phyloP scores from a whole-genome alignment of 1,284 basidiomycete genomes.

The Mycosarcoma mackinlayi region DNA sequence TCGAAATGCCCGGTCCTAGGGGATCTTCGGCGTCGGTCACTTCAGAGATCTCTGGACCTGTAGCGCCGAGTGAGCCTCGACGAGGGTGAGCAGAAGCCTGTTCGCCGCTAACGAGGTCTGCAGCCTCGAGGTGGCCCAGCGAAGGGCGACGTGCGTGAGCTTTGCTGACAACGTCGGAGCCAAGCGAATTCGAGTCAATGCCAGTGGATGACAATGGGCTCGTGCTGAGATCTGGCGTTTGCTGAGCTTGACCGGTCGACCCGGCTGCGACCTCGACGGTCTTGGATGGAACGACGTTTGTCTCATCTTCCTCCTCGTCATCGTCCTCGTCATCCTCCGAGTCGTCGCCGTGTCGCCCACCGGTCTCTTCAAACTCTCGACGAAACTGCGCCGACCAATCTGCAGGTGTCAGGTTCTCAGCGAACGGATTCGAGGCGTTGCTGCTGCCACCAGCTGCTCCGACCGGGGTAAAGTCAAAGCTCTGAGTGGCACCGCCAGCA shows the following conservation, averaged over 20 bases:
- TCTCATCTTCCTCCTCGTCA: constrained; percentile 31
- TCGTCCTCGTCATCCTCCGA: constrained; percentile 54
- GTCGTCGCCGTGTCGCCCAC: constrained; percentile 39
- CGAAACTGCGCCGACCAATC: constrained; percentile 66
- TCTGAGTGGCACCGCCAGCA: constrained; percentile 14
- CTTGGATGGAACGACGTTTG: neutral
- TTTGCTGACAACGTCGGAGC: constrained; percentile 32
- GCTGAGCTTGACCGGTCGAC: neutral
- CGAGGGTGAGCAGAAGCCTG: neutral
- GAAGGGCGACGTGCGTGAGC: constrained; percentile 51
- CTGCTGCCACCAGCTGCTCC: neutral
- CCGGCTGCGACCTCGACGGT: constrained; percentile 15
- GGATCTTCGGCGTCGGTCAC: constrained; percentile 45
- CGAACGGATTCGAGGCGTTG: constrained; percentile 38
- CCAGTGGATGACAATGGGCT: constrained; percentile 18
- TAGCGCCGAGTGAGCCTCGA: constrained; percentile 29
- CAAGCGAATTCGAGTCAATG: constrained; percentile 10
- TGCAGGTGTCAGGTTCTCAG: constrained; percentile 65
- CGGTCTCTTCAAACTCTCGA: constrained; percentile 45
- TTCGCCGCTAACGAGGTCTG: constrained; percentile 2
- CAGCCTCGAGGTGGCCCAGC: constrained; percentile 40
- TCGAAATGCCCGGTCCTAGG: constrained; percentile 53
- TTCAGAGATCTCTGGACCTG: constrained; percentile 37
- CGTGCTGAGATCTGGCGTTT: constrained; percentile 37
- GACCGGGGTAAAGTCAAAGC: constrained; percentile 32